Percentiles rank a stretch among this genome's conserved stretches.
Evolutionary conservation across 495 filamentous ascomycete genomes (phyloP).

Genomic region (Neurospora sp.): DNA sequence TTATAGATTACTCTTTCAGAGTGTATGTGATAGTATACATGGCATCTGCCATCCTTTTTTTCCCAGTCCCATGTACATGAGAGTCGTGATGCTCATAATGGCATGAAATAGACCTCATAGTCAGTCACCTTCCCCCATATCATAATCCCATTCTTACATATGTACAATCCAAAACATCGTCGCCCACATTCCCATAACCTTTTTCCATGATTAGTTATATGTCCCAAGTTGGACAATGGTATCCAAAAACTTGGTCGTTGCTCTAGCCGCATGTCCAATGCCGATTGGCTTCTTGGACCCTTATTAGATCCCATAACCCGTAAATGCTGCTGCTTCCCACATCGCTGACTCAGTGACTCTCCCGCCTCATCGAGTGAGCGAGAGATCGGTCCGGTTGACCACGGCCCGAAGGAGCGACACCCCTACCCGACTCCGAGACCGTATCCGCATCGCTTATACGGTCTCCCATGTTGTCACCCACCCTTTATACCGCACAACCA

Average conservation of each 20-base stretch:
- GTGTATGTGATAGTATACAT: not conserved
- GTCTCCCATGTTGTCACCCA: not conserved
- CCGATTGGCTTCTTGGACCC: not conserved
- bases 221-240: not conserved
- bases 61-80: not conserved
- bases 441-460: not conserved
- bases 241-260: not conserved
- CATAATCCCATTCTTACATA: not conserved
- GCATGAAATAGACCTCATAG: not conserved
- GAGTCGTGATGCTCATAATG: not conserved
- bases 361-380: not conserved
- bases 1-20: not conserved
- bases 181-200: not conserved
- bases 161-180: not conserved
- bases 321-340: not conserved
- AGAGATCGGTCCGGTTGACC: not conserved
- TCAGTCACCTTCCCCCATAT: not conserved
- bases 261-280: not conserved
- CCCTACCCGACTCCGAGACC: not conserved
- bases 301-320: not conserved
- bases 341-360: not conserved
- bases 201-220: not conserved
- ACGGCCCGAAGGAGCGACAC: not conserved
- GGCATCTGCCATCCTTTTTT: not conserved
- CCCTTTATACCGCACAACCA: not conserved